Evolutionary conservation across 139 green algal species (phyloP).

Genomic region (Pleodorina starrii): DNA sequence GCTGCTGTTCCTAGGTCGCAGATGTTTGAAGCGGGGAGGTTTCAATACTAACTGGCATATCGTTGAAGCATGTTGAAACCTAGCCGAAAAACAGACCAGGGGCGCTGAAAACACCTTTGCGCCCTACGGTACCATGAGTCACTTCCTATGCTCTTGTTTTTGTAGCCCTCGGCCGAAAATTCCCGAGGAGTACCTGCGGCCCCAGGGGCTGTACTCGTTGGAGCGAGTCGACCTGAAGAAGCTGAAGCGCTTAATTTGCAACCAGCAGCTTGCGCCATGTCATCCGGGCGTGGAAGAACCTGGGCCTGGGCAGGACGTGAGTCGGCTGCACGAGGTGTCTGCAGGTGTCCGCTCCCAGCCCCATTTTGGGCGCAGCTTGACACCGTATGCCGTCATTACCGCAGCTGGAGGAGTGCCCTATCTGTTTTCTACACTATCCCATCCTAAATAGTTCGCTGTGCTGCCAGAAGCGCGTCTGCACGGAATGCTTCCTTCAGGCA

Average conservation of each 20-base stretch:
- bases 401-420: constrained; percentile 76
- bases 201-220: constrained; percentile 40
- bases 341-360: background rate
- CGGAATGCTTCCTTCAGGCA: constrained; percentile 74
- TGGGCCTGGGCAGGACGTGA: constrained; percentile 11
- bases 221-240: constrained; percentile 60
- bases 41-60: no score
- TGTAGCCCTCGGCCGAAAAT: constrained; percentile 20
- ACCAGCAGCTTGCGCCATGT: constrained; percentile 62
- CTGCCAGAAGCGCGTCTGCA: constrained; percentile 76
- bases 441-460: constrained; percentile 73
- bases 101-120: background rate
- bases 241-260: constrained; percentile 50
- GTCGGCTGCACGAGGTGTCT: background rate
- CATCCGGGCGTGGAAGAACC: constrained; percentile 54
- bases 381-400: no score
- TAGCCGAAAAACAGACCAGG: background rate
- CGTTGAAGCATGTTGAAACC: background rate
- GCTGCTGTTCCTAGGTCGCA: no score
- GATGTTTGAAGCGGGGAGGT: no score
- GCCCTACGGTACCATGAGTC: background rate
- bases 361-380: no score
- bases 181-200: constrained; percentile 33
- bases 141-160: constrained; percentile 24
- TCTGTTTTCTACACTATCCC: constrained; percentile 76